Conservation (phyloP, 352 stramenopile species). For the Phytophthora boehmeriae region DNA sequence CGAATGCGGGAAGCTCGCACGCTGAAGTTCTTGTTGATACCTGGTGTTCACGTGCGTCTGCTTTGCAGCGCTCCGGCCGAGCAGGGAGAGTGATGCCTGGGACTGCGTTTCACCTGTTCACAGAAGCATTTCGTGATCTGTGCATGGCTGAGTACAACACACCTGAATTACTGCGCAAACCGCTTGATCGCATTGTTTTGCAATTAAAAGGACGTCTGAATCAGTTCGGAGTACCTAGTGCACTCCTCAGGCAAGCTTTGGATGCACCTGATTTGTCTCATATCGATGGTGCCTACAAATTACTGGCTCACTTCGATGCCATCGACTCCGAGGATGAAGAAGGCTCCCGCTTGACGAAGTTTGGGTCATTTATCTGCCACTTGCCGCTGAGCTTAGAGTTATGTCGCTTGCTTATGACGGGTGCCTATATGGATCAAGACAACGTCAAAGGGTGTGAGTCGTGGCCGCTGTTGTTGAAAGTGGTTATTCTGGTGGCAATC, state of each 20-base stretch:
- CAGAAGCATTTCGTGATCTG: slow-evolving; percentile 57
- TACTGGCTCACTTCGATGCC: slow-evolving; percentile 70
- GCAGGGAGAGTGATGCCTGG: slow-evolving; percentile 94
- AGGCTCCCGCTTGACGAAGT: slow-evolving; percentile 66
- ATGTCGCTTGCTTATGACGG: slow-evolving; percentile 76
- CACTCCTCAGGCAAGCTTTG: slow-evolving; percentile 67
- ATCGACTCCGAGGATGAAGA: slow-evolving; percentile 67
- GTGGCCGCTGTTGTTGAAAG: slow-evolving; percentile 53
- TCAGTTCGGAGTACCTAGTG: slow-evolving; percentile 73
- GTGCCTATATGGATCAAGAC: slow-evolving; percentile 49
- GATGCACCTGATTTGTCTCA: slow-evolving; percentile 70
- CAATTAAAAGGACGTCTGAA: slow-evolving; percentile 77
- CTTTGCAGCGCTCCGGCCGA: slow-evolving; percentile 84
- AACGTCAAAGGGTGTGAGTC: slow-evolving; percentile 25
- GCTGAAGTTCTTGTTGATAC: slow-evolving; percentile 76
- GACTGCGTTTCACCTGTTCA: slow-evolving; percentile 92
- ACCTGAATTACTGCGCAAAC: slow-evolving; percentile 82
- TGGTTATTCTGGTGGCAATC: slow-evolving; percentile 72
- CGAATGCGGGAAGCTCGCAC: slow-evolving; percentile 65
- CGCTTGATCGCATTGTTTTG: slow-evolving; percentile 80
- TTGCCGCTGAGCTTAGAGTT: slow-evolving; percentile 79
- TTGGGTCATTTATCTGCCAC: slow-evolving; percentile 81
- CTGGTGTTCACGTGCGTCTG: slow-evolving; percentile 95
- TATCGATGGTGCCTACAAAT: slow-evolving; percentile 80
- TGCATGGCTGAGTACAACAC: slow-evolving; percentile 87